Percentiles rank a stretch among this genome's conserved stretches.
Conservation (phyloP, 2,329 filamentous ascomycete species). For the Exophiala calicioides region DNA sequence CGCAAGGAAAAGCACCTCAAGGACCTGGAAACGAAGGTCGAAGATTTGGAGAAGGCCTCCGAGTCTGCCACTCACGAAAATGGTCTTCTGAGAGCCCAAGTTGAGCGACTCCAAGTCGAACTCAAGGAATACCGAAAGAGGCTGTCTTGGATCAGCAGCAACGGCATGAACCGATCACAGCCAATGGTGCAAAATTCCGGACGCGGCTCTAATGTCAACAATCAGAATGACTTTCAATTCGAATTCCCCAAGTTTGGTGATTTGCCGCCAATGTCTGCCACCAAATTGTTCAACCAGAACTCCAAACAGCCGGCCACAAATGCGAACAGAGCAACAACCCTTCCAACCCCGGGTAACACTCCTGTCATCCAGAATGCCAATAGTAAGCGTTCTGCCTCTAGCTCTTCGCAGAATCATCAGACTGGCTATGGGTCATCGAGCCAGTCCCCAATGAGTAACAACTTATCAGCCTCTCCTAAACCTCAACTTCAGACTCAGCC, state of each 20-base stretch:
- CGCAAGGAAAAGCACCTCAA: conserved; percentile 79
- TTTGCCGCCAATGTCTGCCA: conserved; percentile 48
- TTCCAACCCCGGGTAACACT: conserved; percentile 12
- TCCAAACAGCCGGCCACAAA: conserved; percentile 5
- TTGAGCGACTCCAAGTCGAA: conserved; percentile 83
- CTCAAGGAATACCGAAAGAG: conserved; percentile 89
- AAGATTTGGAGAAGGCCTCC: conserved; percentile 74
- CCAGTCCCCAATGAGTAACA: conserved; percentile 25
- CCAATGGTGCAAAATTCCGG: conserved; percentile 38
- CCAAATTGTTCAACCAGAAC: conserved; percentile 15
- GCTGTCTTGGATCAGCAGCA: conserved; percentile 63
- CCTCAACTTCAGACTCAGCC: too few relatives aligned
- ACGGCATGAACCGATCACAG: conserved; percentile 50
- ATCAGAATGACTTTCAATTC: conserved; percentile 84
- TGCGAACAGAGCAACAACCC: conserved; percentile 10
- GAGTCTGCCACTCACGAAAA: conserved; percentile 85
- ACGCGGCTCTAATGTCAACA: conserved; percentile 54
- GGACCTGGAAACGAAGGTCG: conserved; percentile 58
- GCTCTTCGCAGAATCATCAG: conserved; percentile 17
- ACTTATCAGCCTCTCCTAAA: conserved; percentile 24
- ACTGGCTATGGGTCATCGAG: conserved; percentile 24
- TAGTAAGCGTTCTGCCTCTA: conserved; percentile 18
- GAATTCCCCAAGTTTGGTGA: conserved; percentile 94
- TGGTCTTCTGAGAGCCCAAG: conserved; percentile 75
- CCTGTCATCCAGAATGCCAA: conserved; percentile 9